phyloP scores from a whole-genome alignment of 1,284 basidiomycete species.

The Puccinia triticina region DNA sequence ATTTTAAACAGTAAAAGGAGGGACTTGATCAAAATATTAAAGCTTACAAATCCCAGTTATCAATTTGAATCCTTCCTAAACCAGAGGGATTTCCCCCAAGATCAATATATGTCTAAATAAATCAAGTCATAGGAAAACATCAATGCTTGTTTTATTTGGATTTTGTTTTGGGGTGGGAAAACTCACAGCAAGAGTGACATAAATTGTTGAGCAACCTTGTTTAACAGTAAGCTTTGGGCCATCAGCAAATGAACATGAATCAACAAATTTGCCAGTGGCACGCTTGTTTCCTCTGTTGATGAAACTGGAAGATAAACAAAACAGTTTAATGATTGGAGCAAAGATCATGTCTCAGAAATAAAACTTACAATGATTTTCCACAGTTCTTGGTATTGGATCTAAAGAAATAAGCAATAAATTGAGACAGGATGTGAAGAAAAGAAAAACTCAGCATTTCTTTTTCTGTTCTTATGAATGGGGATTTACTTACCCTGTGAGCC shows the following conservation, averaged over 20 bases:
- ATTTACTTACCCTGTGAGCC: not conserved
- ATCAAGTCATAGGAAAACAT: not conserved
- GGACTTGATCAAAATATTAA: too few relatives aligned
- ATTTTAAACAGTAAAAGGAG: too few relatives aligned
- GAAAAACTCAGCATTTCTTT: not conserved
- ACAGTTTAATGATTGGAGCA: not conserved
- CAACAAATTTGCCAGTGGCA: not conserved
- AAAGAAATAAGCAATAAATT: not conserved
- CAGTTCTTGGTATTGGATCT: not conserved
- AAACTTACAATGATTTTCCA: not conserved
- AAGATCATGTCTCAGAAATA: too few relatives aligned
- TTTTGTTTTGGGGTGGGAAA: not conserved
- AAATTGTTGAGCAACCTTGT: constrained; percentile 2
- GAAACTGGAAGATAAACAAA: not conserved
- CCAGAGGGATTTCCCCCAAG: not conserved
- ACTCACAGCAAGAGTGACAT: not conserved
- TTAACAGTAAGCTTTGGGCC: not conserved
- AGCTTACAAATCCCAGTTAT: constrained; percentile 13
- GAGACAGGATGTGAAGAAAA: not conserved
- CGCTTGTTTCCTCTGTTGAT: not conserved
- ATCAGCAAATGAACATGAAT: not conserved
- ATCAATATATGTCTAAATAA: not conserved
- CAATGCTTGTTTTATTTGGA: not conserved
- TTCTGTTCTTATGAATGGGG: not conserved
- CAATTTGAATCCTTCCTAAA: not conserved